These are phyloP conservation scores for Meripilus lineatus DNA, from an alignment of 1,284 basidiomycete species.

Conservation along the genomic window DNA sequence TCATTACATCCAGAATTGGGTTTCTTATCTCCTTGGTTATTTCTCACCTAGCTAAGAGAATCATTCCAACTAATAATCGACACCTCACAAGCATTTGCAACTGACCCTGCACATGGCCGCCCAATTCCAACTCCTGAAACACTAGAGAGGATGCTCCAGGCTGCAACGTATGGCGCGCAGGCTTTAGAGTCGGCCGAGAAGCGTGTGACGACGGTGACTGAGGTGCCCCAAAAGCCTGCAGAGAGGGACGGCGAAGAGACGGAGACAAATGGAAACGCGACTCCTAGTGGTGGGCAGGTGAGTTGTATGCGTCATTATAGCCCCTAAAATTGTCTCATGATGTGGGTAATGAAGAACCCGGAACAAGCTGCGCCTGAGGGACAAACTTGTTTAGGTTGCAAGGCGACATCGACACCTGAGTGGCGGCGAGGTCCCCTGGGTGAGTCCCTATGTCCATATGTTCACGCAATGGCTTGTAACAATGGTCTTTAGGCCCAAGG, in stretches of 20 bases:
- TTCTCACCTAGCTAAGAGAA: slow-evolving; percentile 35
- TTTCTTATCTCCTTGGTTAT: slow-evolving; percentile 9
- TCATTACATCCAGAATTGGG: not conserved
- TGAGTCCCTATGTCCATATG: slow-evolving; percentile 29
- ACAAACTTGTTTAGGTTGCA: slow-evolving; percentile 73
- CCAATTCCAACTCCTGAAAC: slow-evolving; percentile 31
- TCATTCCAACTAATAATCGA: slow-evolving; percentile 41
- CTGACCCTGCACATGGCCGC: slow-evolving; percentile 22
- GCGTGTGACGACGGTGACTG: slow-evolving; percentile 20
- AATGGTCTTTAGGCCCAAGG: slow-evolving; percentile 47
- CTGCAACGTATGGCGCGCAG: slow-evolving; percentile 48
- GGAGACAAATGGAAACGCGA: not conserved
- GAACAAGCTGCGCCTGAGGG: slow-evolving; percentile 45
- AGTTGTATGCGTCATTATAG: not conserved
- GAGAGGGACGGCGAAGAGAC: not conserved
- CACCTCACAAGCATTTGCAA: slow-evolving; percentile 1
- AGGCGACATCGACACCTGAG: slow-evolving; percentile 79
- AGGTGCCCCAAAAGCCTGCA: slow-evolving; percentile 15
- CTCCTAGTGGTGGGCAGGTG: not conserved
- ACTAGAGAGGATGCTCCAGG: slow-evolving; percentile 42
- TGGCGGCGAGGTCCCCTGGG: slow-evolving; percentile 78
- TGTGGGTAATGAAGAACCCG: too few species aligned
- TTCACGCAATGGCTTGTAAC: slow-evolving; percentile 1
- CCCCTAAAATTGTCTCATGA: too few species aligned
- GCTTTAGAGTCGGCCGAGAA: slow-evolving; percentile 38